Evolutionary conservation across 169 alveolate species (phyloP).

Genomic region (Eimeria sp.): DNA sequence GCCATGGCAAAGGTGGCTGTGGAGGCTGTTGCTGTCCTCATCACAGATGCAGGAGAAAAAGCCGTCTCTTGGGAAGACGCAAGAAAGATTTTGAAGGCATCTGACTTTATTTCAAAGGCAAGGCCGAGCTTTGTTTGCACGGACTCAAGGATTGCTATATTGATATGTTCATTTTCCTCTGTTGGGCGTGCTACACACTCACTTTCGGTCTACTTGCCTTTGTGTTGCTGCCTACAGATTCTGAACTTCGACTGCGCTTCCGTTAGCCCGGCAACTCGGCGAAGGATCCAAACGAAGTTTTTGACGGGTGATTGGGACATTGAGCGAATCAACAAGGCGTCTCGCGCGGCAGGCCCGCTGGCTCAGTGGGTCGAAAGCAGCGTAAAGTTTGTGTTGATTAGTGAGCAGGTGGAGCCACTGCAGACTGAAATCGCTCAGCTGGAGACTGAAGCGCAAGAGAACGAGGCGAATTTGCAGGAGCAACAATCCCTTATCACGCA

Average conservation of each 20-base stretch:
- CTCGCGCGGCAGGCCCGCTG: slow-evolving; percentile 99
- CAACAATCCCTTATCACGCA: slow-evolving; percentile 89
- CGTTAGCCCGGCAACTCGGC: slow-evolving; percentile 85
- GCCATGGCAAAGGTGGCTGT: slow-evolving; percentile 96
- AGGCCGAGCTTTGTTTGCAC: slow-evolving; percentile 88
- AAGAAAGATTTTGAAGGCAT: slow-evolving; percentile 92
- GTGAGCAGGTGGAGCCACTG: slow-evolving; percentile 97
- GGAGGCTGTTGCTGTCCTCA: slow-evolving; percentile 95
- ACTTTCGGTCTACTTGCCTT: not conserved
- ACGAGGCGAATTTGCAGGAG: slow-evolving; percentile 92
- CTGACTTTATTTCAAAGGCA: slow-evolving; percentile 95
- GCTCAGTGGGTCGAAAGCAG: slow-evolving; percentile 97
- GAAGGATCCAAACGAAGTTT: slow-evolving; percentile 89
- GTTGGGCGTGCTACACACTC: not conserved
- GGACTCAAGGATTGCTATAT: not conserved
- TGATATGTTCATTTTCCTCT: not conserved
- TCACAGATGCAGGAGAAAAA: slow-evolving; percentile 91
- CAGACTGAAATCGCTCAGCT: slow-evolving; percentile 95
- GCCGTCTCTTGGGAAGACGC: slow-evolving; percentile 97
- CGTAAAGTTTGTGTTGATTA: slow-evolving; percentile 93
- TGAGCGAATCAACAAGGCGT: slow-evolving; percentile 95
- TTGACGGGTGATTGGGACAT: slow-evolving; percentile 96
- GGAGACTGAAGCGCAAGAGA: slow-evolving; percentile 92
- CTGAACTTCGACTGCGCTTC: slow-evolving; percentile 81
- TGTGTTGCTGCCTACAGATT: slow-evolving; percentile 22